Conservation (phyloP, 2,329 filamentous ascomycete species). For the Fusarium brachygibbosum region DNA sequence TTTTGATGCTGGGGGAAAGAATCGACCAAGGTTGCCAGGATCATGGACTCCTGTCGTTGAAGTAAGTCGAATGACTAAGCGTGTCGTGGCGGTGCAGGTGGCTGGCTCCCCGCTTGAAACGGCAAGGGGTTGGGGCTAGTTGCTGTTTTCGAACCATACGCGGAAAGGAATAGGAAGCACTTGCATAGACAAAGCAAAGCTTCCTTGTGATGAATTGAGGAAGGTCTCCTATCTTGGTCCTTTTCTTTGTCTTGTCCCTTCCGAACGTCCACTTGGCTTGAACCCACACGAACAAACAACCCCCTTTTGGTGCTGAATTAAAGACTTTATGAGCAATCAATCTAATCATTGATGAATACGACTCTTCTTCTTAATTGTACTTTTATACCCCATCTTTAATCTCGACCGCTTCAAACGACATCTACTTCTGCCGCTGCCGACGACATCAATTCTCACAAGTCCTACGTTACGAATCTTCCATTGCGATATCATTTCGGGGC, state of each 20-base stretch:
- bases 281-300: slow-evolving; percentile 18
- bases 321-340: slow-evolving; percentile 31
- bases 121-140: slow-evolving; percentile 17
- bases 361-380: slow-evolving; percentile 18
- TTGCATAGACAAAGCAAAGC: slow-evolving; percentile 32
- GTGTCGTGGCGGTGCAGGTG: slow-evolving; percentile 20
- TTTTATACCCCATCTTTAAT: slow-evolving; percentile 38
- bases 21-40: slow-evolving; percentile 1
- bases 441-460: neutral
- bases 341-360: slow-evolving; percentile 26
- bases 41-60: slow-evolving; percentile 11
- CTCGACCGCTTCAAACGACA: slow-evolving; percentile 17
- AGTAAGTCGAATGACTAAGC: slow-evolving; percentile 27
- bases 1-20: slow-evolving; percentile 22
- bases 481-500: slow-evolving; percentile 18
- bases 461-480: slow-evolving; percentile 34
- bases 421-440: slow-evolving; percentile 6
- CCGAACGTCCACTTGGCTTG: slow-evolving; percentile 10
- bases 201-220: slow-evolving; percentile 34
- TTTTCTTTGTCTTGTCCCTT: slow-evolving; percentile 34
- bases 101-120: slow-evolving; percentile 3
- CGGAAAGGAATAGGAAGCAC: slow-evolving; percentile 29
- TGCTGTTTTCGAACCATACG: slow-evolving; percentile 28
- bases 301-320: slow-evolving; percentile 42
- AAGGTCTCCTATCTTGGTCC: slow-evolving; percentile 39